Base-by-base conservation (phyloP, 495 filamentous ascomycete species). In the Podospora pseudocomata region DNA sequence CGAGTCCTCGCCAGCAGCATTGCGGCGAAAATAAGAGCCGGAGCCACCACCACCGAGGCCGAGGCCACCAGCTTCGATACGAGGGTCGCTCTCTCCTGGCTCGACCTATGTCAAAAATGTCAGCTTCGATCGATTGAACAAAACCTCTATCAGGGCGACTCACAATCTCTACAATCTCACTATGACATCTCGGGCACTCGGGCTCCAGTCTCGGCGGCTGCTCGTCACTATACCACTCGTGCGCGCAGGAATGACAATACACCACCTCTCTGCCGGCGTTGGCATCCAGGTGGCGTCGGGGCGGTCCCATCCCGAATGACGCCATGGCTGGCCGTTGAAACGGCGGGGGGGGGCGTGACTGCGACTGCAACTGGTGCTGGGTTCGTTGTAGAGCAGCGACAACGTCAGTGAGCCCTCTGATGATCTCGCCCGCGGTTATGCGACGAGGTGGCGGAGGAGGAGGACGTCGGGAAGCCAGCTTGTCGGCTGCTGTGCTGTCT, bases 131-230 rank as follows among this genome's bases (percentile, higher is more conserved):
- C 39, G 64, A 65, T n/a, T 19, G 55, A 19, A 27, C 1, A 56
- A 71, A 65, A 61, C 64, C 19, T 65, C 11, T 55, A 23, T 32
- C 28, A 4, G 18, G 19, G 39, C 56, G 57, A 83, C 88, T 68
- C 76, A 92, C 94, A 67, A 97, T 94, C 80, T 99, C 92, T 6
- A 86, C 90, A 75, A 91, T 88, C 5, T 96, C 91, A n/a, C 86
- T 86, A 15, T 82, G 67, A 74, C 95, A 99, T 7, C 78, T 73
- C n/a, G 94, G 93, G 70, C 95, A 99, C 15, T 76, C 77, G 93
- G 93, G 70, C 94, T 97, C 15, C 75, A 76, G 63, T 96, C 77
- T 49, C 44, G 68, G 69, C 32, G 84, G 86, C 69, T 84, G 80
- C 65, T 90, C 84, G 72, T 91, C 86, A 64, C 85, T 81, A 68